Percentiles rank a stretch among this genome's conserved stretches.
phyloP scores from a whole-genome alignment of 805 yeast species.

The Barnettozyma siamensis region DNA sequence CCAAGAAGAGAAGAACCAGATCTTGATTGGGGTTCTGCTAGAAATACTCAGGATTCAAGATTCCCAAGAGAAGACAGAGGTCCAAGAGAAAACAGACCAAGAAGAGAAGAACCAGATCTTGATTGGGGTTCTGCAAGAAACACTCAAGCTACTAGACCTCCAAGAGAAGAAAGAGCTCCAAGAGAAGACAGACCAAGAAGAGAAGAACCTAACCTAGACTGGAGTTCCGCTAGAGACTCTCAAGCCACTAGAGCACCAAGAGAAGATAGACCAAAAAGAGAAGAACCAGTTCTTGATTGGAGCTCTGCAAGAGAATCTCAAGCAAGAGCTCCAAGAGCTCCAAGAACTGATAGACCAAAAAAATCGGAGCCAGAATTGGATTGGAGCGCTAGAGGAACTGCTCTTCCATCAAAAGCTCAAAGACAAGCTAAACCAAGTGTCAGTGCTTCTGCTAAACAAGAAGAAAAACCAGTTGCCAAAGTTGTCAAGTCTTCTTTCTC shows the following conservation, averaged over 20 bases:
- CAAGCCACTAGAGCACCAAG: slow-evolving; percentile 19
- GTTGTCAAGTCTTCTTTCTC: slow-evolving; percentile 42
- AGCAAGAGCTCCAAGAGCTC: slow-evolving; percentile 31
- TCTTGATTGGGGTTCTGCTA: slow-evolving; percentile 47
- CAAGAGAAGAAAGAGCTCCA: slow-evolving; percentile 27
- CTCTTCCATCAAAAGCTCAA: slow-evolving; percentile 22
- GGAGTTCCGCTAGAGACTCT: slow-evolving; percentile 44
- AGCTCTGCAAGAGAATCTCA: slow-evolving; percentile 33
- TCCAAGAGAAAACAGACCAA: slow-evolving; percentile 21
- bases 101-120: slow-evolving; percentile 31
- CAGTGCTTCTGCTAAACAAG: not conserved
- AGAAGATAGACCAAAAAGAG: slow-evolving; percentile 34
- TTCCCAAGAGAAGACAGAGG: slow-evolving; percentile 28
- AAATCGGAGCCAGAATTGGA: slow-evolving; percentile 35
- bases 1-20: slow-evolving; percentile 24
- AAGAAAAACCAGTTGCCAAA: slow-evolving; percentile 13
- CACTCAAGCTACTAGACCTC: slow-evolving; percentile 25
- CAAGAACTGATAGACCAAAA: slow-evolving; percentile 17
- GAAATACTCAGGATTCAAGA: slow-evolving; percentile 31
- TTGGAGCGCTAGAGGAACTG: slow-evolving; percentile 42
- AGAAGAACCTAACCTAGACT: slow-evolving; percentile 37
- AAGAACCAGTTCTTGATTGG: slow-evolving; percentile 61
- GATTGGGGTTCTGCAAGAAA: slow-evolving; percentile 50
- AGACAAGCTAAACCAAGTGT: slow-evolving; percentile 1
- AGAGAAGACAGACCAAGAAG: slow-evolving; percentile 20